Percentiles rank a stretch among this genome's conserved stretches.
phyloP scores from a whole-genome alignment of 192 early-diverging fungal genomes.

The Entophlyctis helioformis region DNA sequence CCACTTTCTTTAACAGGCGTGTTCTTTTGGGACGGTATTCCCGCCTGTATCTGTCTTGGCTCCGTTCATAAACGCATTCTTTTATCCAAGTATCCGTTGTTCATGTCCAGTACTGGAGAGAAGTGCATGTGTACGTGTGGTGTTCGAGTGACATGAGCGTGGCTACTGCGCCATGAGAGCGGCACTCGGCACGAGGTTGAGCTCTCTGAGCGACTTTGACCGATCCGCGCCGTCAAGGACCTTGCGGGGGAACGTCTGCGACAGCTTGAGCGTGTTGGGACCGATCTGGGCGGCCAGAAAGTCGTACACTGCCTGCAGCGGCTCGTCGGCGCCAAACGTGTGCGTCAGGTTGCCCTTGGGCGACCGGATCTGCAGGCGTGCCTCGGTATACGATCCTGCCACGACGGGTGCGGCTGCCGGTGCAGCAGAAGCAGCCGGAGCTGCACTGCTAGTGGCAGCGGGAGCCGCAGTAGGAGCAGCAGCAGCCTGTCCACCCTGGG shows the following conservation, averaged over 20 bases:
- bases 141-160: too few species aligned
- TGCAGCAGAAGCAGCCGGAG: constrained; percentile 17
- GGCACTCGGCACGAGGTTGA: constrained; percentile 52
- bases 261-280: constrained; percentile 43
- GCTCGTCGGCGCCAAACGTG: constrained; percentile 47
- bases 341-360: constrained; percentile 43
- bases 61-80: too few species aligned
- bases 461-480: constrained; percentile 6
- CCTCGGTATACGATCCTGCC: constrained; percentile 59
- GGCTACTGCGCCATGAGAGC: constrained; percentile 39
- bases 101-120: too few species aligned
- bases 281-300: constrained; percentile 34
- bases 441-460: constrained; percentile 7
- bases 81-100: too few species aligned
- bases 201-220: constrained; percentile 54
- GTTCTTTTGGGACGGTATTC: too few species aligned
- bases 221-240: constrained; percentile 44
- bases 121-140: too few species aligned
- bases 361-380: constrained; percentile 59
- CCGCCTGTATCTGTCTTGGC: too few species aligned
- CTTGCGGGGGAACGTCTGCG: constrained; percentile 63
- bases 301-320: constrained; percentile 45
- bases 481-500: too few species aligned
- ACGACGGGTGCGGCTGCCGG: constrained; percentile 15
- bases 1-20: too few species aligned